phyloP scores from a whole-genome alignment of 257 asterid species.

The Solanum paucissectum region DNA sequence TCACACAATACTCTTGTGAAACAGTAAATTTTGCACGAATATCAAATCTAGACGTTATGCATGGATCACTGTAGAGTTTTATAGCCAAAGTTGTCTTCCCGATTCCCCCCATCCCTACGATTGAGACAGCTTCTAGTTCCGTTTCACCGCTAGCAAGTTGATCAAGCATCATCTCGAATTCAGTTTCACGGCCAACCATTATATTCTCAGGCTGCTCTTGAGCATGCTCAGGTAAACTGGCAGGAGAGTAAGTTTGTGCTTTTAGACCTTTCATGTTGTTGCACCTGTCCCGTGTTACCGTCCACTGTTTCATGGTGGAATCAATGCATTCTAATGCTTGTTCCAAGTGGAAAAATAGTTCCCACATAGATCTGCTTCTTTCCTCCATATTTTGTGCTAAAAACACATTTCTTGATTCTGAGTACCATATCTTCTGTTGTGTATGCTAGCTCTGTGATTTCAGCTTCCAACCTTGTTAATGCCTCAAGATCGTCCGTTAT shows the following conservation, averaged over 20 bases:
- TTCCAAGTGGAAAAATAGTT: neutral
- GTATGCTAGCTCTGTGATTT: neutral
- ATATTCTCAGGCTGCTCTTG: neutral
- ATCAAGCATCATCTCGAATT: neutral
- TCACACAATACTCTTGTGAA: too few relatives aligned
- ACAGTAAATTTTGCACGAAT: neutral
- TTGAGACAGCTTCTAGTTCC: neutral
- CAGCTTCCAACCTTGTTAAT: neutral
- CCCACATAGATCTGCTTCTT: neutral
- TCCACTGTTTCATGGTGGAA: neutral
- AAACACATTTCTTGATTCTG: neutral
- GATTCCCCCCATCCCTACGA: neutral
- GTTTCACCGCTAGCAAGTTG: neutral
- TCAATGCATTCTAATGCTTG: neutral
- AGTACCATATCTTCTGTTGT: neutral
- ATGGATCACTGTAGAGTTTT: neutral
- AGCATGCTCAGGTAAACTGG: neutral
- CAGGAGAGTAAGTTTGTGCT: neutral
- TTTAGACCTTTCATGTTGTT: neutral
- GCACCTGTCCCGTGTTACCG: neutral
- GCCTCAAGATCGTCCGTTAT: neutral
- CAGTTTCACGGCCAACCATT: neutral
- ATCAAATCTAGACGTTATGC: neutral
- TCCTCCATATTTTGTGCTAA: neutral
- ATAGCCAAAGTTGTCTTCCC: neutral